These are phyloP conservation scores for Mycena metata DNA, from an alignment of 768 basidiomycete genomes.

Conservation along the genomic window DNA sequence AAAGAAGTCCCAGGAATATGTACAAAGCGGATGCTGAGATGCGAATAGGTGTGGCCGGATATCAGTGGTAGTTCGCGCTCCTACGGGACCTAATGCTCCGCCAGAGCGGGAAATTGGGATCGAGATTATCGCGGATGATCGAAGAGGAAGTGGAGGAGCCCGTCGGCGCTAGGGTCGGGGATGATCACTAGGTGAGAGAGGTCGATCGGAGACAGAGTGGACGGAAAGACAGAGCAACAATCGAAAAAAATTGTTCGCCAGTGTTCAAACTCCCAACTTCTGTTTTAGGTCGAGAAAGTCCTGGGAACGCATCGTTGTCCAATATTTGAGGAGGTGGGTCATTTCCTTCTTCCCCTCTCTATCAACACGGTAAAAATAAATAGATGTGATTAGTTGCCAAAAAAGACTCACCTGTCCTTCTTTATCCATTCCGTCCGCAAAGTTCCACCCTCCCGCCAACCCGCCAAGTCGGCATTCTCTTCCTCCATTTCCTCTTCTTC, in stretches of 20 bases:
- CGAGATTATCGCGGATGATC: slow-evolving; percentile 34
- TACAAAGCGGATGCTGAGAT: slow-evolving; percentile 33
- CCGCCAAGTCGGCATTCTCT: slow-evolving; percentile 53
- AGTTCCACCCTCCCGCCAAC: slow-evolving; percentile 67
- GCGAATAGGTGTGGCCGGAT: slow-evolving; percentile 37
- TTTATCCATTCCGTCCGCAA: slow-evolving; percentile 69
- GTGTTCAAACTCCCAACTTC: slow-evolving; percentile 64
- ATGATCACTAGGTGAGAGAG: slow-evolving; percentile 7
- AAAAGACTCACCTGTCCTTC: slow-evolving; percentile 62
- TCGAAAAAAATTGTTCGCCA: slow-evolving; percentile 9
- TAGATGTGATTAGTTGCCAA: slow-evolving; percentile 9
- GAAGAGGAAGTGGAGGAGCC: slow-evolving; percentile 25
- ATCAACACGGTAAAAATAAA: slow-evolving; percentile 31
- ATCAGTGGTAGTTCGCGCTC: slow-evolving; percentile 31
- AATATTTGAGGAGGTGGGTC: slow-evolving; percentile 59
- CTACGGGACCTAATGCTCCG: slow-evolving; percentile 19
- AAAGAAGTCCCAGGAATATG: slow-evolving; percentile 30
- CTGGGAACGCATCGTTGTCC: slow-evolving; percentile 63
- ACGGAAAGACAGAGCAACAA: slow-evolving; percentile 24
- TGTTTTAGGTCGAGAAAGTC: slow-evolving; percentile 69
- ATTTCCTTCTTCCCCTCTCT: slow-evolving; percentile 73
- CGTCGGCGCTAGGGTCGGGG: slow-evolving; percentile 31
- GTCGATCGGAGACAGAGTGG: slow-evolving; percentile 2
- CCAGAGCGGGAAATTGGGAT: slow-evolving; percentile 19
- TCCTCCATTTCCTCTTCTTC: slow-evolving; percentile 51